phyloP scores from a whole-genome alignment of 768 basidiomycete species.

The Suillus americanus region DNA sequence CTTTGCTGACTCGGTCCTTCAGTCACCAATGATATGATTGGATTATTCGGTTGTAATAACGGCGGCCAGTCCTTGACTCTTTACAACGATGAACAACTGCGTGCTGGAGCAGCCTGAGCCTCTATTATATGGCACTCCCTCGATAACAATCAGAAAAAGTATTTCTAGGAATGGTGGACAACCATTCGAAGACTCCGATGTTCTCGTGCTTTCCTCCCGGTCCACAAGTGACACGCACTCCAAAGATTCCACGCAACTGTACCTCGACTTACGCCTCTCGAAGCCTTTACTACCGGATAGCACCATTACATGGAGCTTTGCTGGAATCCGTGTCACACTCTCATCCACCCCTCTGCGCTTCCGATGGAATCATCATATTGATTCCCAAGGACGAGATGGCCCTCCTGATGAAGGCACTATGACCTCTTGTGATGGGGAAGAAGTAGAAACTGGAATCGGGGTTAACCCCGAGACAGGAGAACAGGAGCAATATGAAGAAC shows the following conservation, averaged over 20 bases:
- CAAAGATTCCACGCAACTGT: constrained; percentile 17
- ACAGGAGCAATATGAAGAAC: constrained; percentile 18
- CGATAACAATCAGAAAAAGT: constrained; percentile 20
- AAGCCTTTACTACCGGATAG: constrained; percentile 2
- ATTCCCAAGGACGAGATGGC: constrained; percentile 13
- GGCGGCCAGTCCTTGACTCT: too few relatives aligned
- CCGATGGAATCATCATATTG: constrained; percentile 18
- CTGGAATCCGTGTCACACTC: constrained; percentile 15
- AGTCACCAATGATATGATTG: too few relatives aligned
- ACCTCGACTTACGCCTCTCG: constrained; percentile 19
- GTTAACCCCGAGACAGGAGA: constrained; percentile 16
- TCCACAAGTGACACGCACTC: constrained; percentile 15
- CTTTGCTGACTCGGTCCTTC: too few relatives aligned
- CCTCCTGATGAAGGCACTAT: constrained; percentile 17
- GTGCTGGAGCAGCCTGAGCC: background rate
- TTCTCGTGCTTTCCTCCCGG: constrained; percentile 29
- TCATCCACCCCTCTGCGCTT: constrained; percentile 10
- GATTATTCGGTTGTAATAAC: too few relatives aligned
- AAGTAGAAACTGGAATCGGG: constrained; percentile 17
- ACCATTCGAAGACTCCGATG: constrained; percentile 25
- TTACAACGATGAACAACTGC: background rate
- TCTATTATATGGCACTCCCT: constrained; percentile 17
- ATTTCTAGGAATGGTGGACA: constrained; percentile 22
- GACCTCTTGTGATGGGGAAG: constrained; percentile 11
- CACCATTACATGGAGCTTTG: constrained; percentile 16